Evolutionary conservation across 768 basidiomycete species (phyloP).

Genomic region (Suillus occidentalis): DNA sequence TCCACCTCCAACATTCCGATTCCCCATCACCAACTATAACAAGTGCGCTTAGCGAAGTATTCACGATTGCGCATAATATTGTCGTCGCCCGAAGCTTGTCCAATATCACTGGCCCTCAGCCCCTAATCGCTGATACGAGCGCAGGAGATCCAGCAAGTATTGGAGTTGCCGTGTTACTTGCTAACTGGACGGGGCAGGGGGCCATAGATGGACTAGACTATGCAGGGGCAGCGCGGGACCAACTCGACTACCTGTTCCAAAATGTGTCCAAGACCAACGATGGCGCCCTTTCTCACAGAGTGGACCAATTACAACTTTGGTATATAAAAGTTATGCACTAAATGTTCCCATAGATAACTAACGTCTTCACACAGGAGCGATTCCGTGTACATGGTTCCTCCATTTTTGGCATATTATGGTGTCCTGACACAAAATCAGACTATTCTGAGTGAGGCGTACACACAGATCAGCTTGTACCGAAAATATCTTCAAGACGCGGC

Average conservation of each 20-base stretch:
- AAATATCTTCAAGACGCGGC: conserved; percentile 54
- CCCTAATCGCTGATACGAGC: conserved; percentile 57
- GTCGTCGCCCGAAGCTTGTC: conserved; percentile 47
- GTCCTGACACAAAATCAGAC: conserved; percentile 55
- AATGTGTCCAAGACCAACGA: conserved; percentile 61
- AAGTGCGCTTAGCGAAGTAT: conserved; percentile 50
- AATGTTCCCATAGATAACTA: background rate
- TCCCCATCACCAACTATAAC: conserved; percentile 21
- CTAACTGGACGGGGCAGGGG: conserved; percentile 49
- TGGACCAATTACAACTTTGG: conserved; percentile 72
- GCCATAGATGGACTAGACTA: conserved; percentile 50
- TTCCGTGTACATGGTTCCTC: conserved; percentile 83
- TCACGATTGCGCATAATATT: conserved; percentile 50
- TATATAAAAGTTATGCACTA: conserved; percentile 21
- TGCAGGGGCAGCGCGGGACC: conserved; percentile 59
- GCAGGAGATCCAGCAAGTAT: conserved; percentile 79
- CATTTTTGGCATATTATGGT: conserved; percentile 86
- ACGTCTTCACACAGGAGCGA: conserved; percentile 54
- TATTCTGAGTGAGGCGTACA: conserved; percentile 63
- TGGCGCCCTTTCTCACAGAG: conserved; percentile 82
- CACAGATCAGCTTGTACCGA: conserved; percentile 73
- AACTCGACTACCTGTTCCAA: conserved; percentile 61
- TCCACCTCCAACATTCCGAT: conserved; percentile 28
- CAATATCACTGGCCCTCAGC: conserved; percentile 51
- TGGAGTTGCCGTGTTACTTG: conserved; percentile 67